A percentile compares a stretch with the other conserved stretches of the same genome.
These are phyloP conservation scores for Penicillium cosmopolitanum DNA, from an alignment of 495 filamentous ascomycete genomes.

Conservation along the genomic window DNA sequence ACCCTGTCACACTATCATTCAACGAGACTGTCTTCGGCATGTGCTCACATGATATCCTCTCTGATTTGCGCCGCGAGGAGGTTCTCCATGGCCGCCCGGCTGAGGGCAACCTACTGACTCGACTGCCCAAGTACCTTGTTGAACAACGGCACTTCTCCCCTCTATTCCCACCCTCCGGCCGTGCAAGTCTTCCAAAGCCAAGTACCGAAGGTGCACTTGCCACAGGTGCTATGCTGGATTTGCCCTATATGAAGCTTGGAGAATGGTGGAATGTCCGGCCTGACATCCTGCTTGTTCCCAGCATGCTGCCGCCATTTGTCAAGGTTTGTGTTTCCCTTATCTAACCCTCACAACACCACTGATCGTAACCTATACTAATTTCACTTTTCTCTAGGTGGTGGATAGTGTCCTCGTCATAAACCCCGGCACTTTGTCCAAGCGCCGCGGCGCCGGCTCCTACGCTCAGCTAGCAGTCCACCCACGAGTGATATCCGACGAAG, in stretches of 20 bases:
- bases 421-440: slow-evolving; percentile 83
- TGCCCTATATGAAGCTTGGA: slow-evolving; percentile 84
- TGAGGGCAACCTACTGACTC: slow-evolving; percentile 62
- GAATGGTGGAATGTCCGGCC: slow-evolving; percentile 86
- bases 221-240: slow-evolving; percentile 76
- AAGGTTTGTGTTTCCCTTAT: slow-evolving; percentile 52
- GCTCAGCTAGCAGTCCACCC: slow-evolving; percentile 76
- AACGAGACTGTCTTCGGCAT: slow-evolving; percentile 84
- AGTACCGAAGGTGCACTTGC: slow-evolving; percentile 58
- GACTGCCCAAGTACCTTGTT: slow-evolving; percentile 73
- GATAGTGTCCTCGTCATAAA: slow-evolving; percentile 86
- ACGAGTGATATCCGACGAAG: slow-evolving; percentile 58
- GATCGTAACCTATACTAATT: slow-evolving; percentile 4
- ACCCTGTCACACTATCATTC: slow-evolving; percentile 81
- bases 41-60: slow-evolving; percentile 81
- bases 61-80: slow-evolving; percentile 78
- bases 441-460: slow-evolving; percentile 77
- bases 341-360: not conserved
- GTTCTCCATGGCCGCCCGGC: slow-evolving; percentile 59
- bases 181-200: slow-evolving; percentile 66
- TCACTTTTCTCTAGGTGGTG: slow-evolving; percentile 61
- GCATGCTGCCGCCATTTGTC: slow-evolving; percentile 79
- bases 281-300: slow-evolving; percentile 85
- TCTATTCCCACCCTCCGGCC: slow-evolving; percentile 75
- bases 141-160: slow-evolving; percentile 91